These are phyloP conservation scores for Ascomycota sp. DNA, from an alignment of 2,329 filamentous ascomycete species.

Conservation along the genomic window DNA sequence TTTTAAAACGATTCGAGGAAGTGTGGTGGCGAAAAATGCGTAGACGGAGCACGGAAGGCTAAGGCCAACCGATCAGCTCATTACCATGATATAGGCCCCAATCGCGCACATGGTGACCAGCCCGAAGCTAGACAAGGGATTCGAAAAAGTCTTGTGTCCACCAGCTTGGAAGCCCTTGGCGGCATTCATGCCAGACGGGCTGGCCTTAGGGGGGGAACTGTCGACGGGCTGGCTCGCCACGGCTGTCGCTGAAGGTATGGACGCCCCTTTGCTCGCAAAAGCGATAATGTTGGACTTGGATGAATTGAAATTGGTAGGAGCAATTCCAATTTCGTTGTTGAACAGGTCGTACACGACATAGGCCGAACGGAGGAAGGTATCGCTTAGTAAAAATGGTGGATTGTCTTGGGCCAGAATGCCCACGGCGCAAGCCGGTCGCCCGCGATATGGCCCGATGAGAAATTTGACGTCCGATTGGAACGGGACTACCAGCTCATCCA, in stretches of 20 bases:
- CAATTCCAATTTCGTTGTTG: slow-evolving; percentile 33
- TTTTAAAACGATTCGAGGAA: too few relatives aligned
- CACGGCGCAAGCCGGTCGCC: slow-evolving; percentile 27
- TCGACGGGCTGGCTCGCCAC: slow-evolving; percentile 18
- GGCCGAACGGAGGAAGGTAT: slow-evolving; percentile 35
- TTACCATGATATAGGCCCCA: too few relatives aligned
- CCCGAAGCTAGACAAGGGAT: not conserved
- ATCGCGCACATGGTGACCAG: too few relatives aligned
- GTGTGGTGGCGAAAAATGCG: too few relatives aligned
- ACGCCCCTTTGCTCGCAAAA: slow-evolving; percentile 25
- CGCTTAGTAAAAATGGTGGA: slow-evolving; percentile 26
- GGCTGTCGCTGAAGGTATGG: slow-evolving; percentile 26
- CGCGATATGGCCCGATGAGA: slow-evolving; percentile 18
- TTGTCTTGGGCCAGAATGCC: slow-evolving; percentile 29
- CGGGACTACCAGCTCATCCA: slow-evolving; percentile 33
- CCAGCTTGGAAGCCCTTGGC: slow-evolving; percentile 11
- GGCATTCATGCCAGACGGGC: slow-evolving; percentile 7
- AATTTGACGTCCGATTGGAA: slow-evolving; percentile 17
- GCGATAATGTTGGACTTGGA: slow-evolving; percentile 25
- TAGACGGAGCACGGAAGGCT: too few relatives aligned
- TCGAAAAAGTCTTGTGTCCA: not conserved
- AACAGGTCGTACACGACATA: slow-evolving; percentile 37
- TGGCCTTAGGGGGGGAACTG: slow-evolving; percentile 3
- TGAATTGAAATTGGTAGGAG: slow-evolving; percentile 31
- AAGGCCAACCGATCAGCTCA: too few relatives aligned